Base-by-base conservation (phyloP, 139 green algal species). In the Chlamydomonas urium region DNA sequence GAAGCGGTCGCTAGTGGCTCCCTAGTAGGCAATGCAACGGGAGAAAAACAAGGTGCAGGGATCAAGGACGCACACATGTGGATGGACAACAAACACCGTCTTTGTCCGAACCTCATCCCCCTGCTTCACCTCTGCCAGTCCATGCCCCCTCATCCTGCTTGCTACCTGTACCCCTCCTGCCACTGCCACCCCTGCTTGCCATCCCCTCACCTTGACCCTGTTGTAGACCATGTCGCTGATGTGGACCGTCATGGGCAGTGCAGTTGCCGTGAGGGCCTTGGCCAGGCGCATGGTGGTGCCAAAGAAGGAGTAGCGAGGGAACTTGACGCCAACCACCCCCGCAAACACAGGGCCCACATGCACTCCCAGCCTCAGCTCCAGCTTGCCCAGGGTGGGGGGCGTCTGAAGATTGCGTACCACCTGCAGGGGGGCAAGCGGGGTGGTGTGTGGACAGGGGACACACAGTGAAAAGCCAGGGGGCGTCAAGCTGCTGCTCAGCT, bases 291-390 rank as follows among this genome's bases (percentile, higher is more conserved):
- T 33, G 31, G 77, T 77, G 19, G 42, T 69, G 4, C 77, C 77
- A 63, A 83, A 83, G 28, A 83, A 68, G 34, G 26, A 69, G 68
- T 79, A 83, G 48, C 69, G 68, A 2, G 77, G 77, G 63, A 73
- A 79, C 69, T 79, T 79, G 68, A 83, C 47, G 28, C 77, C 77
- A 31, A 83, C 66, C 42, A 83, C 72, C 35, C 77, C 77, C 24
- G 72, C 65, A 14, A 29, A 45, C 4, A 78, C 3, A 0, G 77
- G 32, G 3, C 77, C 77, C 29, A 71, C 62, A 42, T 79, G 72
- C 37, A 83, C 10, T 0, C 77, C 77, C 26, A 83, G 38, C 10
- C 77, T 66, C 48, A 83, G 47, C 77, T 83, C 71, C 76, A 82
- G 78, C 66, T 73, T 82, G 71, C 76, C 76, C 38, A 82, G 65